phyloP scores from a whole-genome alignment of 148 eudicot species.

The Camellia sinensis region DNA sequence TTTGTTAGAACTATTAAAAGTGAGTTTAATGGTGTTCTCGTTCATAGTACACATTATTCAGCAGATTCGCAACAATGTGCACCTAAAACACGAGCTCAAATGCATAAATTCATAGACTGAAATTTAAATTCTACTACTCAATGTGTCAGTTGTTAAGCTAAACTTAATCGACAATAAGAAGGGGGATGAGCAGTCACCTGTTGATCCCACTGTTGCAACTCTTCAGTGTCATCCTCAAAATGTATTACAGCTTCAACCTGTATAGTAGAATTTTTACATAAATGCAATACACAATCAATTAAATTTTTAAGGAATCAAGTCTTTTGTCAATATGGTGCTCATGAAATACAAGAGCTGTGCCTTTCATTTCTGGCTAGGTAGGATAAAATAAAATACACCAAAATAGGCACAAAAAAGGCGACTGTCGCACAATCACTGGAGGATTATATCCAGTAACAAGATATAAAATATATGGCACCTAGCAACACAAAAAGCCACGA shows the following conservation, averaged over 20 bases:
- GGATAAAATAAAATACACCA: background rate
- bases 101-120: background rate
- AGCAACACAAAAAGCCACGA: background rate
- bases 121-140: background rate
- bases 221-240: conserved; percentile 97
- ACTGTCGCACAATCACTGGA: background rate
- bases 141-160: background rate
- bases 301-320: background rate
- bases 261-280: background rate
- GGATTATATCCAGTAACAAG: background rate
- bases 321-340: background rate
- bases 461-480: background rate
- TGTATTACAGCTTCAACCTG: conserved; percentile 98
- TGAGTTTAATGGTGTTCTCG: background rate
- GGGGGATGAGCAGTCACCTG: conserved; percentile 48
- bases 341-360: background rate
- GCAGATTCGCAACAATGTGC: background rate
- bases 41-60: background rate
- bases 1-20: background rate
- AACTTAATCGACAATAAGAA: background rate
- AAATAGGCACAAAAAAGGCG: background rate
- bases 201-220: conserved; percentile 96
- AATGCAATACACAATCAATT: background rate
- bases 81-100: background rate
- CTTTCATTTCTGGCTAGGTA: background rate